These are phyloP conservation scores for Quercus gilva DNA, from an alignment of 306 rosid species.

Conservation along the genomic window DNA sequence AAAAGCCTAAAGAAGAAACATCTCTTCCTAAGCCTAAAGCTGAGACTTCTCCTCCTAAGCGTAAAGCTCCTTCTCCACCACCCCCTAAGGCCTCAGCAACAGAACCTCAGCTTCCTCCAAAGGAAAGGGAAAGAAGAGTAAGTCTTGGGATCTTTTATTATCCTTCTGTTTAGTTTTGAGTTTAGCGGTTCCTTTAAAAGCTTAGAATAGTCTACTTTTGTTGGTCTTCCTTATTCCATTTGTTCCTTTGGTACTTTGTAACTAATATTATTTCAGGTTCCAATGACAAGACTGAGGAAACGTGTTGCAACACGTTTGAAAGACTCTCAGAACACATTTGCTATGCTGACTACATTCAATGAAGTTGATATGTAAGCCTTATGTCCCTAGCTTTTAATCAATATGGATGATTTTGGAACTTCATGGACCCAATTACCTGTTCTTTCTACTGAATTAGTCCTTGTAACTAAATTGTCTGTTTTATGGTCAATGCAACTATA, in stretches of 20 bases:
- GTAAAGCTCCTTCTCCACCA: constrained; percentile 38
- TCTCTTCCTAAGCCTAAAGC: constrained; percentile 29
- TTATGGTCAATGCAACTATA: background rate
- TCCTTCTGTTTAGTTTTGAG: background rate
- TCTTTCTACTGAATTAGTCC: background rate
- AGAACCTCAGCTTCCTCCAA: constrained; percentile 34
- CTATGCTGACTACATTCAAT: constrained; percentile 64
- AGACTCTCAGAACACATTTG: constrained; percentile 67
- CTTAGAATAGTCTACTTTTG: background rate
- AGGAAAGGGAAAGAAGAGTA: constrained; percentile 68
- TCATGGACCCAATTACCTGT: background rate
- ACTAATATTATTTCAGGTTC: constrained; percentile 37
- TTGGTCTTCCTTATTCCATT: background rate
- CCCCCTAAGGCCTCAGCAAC: constrained; percentile 22
- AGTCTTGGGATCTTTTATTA: constrained; percentile 20
- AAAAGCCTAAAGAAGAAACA: constrained; percentile 32
- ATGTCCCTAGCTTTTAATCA: background rate
- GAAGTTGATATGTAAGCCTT: constrained; percentile 62
- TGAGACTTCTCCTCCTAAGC: constrained; percentile 31
- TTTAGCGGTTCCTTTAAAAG: too few species aligned
- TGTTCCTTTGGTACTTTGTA: background rate
- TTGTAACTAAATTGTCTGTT: background rate
- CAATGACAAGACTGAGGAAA: constrained; percentile 69
- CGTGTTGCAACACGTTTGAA: constrained; percentile 67
- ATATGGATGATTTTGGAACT: background rate